phyloP scores from a whole-genome alignment of 495 filamentous ascomycete species.

The Endocarpon pusillum region DNA sequence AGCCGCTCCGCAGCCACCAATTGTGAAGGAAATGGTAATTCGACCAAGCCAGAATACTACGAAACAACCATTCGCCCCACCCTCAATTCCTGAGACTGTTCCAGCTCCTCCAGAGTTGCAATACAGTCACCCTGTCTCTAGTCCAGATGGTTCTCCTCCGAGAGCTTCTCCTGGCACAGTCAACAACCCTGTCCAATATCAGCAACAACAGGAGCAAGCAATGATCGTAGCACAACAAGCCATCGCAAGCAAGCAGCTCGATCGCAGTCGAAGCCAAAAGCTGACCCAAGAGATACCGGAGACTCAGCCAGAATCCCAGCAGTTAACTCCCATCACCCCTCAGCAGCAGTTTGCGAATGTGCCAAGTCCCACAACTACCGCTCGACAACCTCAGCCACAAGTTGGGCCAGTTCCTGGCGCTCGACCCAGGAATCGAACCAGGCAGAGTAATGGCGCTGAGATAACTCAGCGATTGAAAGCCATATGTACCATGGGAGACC shows the following conservation, averaged over 20 bases:
- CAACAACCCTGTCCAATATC: constrained; percentile 40
- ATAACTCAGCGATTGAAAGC: constrained; percentile 66
- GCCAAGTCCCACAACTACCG: constrained; percentile 8
- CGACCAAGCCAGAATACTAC: constrained; percentile 14
- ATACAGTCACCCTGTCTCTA: no score
- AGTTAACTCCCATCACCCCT: constrained; percentile 21
- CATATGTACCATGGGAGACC: constrained; percentile 81
- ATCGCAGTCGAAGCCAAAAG: constrained; percentile 51
- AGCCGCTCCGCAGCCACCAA: constrained; percentile 36
- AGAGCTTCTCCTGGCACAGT: constrained; percentile 16
- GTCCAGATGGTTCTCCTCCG: constrained; percentile 22
- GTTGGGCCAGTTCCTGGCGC: constrained; percentile 39
- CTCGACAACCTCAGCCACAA: constrained; percentile 17
- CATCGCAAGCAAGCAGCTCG: constrained; percentile 35
- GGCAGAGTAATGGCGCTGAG: constrained; percentile 61
- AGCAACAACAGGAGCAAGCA: constrained; percentile 71
- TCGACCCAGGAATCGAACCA: constrained; percentile 56
- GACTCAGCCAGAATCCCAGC: constrained; percentile 18
- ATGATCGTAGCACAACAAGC: constrained; percentile 60
- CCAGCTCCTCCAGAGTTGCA: constrained; percentile 42
- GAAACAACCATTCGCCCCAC: constrained; percentile 15
- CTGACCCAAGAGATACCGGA: constrained; percentile 26
- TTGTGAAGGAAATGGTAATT: constrained; percentile 12
- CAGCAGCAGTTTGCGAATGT: constrained; percentile 33
- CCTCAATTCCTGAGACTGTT: constrained; percentile 29